A percentile compares a stretch with the other conserved stretches of the same genome.
Conservation (phyloP, 129 eudicot genomes). For the Heracleum sosnowskyi region DNA sequence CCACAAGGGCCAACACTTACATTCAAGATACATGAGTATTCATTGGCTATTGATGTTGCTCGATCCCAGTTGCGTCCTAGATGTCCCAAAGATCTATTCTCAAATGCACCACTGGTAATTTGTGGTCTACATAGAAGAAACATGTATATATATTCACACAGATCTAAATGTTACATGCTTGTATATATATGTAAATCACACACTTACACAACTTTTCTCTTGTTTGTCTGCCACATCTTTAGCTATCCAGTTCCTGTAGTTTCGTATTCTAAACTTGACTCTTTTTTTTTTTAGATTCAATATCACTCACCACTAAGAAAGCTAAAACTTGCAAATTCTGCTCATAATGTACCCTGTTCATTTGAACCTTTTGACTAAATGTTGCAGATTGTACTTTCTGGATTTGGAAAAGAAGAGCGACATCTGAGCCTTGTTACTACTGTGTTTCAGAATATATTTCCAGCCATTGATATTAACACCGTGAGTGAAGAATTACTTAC, state of each 20-base stretch:
- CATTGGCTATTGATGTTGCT: constrained; percentile 76
- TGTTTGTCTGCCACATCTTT: no score
- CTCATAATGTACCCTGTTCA: background rate
- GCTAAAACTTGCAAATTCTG: background rate
- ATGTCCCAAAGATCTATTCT: constrained; percentile 77
- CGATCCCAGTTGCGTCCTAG: constrained; percentile 86
- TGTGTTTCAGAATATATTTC: constrained; percentile 92
- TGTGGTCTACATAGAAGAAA: background rate
- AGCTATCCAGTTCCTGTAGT: background rate
- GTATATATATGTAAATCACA: background rate
- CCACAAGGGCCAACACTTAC: constrained; percentile 97
- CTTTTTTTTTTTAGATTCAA: background rate
- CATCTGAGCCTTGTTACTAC: constrained; percentile 81
- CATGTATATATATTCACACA: background rate
- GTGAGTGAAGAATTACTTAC: constrained; percentile 35
- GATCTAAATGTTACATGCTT: background rate
- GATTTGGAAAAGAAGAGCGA: constrained; percentile 80
- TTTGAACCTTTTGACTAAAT: background rate
- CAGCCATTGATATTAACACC: constrained; percentile 87
- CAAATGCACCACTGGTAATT: constrained; percentile 76
- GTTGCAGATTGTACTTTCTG: constrained; percentile 82
- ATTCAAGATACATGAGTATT: constrained; percentile 73
- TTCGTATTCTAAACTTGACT: background rate
- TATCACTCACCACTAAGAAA: background rate
- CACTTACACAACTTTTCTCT: background rate